Base-by-base conservation (phyloP, 768 basidiomycete species). In the Gautieria morchelliformis region DNA sequence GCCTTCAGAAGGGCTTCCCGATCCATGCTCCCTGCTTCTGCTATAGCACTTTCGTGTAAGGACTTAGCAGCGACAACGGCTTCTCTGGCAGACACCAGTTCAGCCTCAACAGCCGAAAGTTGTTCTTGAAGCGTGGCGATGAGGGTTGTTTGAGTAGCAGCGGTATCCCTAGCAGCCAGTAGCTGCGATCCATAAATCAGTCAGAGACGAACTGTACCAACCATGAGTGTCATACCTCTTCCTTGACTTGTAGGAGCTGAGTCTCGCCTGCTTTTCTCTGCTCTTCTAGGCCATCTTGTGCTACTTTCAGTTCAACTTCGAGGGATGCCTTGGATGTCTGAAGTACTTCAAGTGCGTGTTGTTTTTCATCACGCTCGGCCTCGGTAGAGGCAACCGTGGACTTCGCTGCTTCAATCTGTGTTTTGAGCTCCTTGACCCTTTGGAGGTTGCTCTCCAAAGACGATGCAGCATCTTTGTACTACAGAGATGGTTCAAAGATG, bases 381-480 rank as follows among this genome's bases (percentile, higher is more conserved):
- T 70, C 66, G 19, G 75, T 76, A 14, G 68, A 62, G 20, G 79
- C 72, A 33, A 87, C 73, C 7, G 78, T 78, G 15, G 70, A 65
- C 61, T 79, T 75, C 51, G 86, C 72, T 24, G 71, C 70, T 24
- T 70, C 70, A 37, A 85, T 61, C 62, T 81, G 77, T 49, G 63
- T 68, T 67, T 88, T 80, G 11, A 91, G 76, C 27, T 72, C 71
- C 19, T 71, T 64, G 24, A 85, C 74, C 22, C 71, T 68, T 33
- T 74, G 72, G 2, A 72, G 72, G 71, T 85, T 88, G 14, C 73
- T 66, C 24, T 74, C 71, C 39, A 90, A 69, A 14, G 74, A 73
- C n/a, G 76, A 75, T 11, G 68, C 77, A 1, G 80, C 77, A 57
- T 82, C 79, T 55, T 75, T 76, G n/a, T 89, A 74, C 88, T 91